Evolutionary conservation across 495 filamentous ascomycete genomes (phyloP), one percentile per base, ranked within the genome.

Genomic region (Hyaloscypha bicolor): DNA sequence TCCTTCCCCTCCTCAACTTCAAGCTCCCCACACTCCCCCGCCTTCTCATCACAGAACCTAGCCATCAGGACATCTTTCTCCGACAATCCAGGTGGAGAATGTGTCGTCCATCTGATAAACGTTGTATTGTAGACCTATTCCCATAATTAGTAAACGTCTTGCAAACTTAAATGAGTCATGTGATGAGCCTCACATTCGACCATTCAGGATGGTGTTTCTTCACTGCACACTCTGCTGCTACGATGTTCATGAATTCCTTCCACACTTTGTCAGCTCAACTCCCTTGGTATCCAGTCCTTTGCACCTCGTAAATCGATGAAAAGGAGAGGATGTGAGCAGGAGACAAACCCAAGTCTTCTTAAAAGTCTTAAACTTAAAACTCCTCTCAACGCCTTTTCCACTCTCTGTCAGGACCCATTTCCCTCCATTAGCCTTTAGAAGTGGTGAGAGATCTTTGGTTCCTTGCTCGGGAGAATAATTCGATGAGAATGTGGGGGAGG

Each of bases 91-190:
- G 81, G 79, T 9, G 89, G 90, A 55, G 80, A 80, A 76, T 94
- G 90, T 21, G 91, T 93, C 12, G 90, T 93, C 91, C 90, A 93
- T 51, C 86, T 81, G 63, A 90, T 86, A 70, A 81, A 82, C 19
- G 82, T 82, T 32, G 78, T 85, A 69, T 88, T 88, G 75, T 85
- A 90, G 8, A 85, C 80, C 86, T 89, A 62, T 31, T 12, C 53
- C 6, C 29, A 11, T 29, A 1, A 56, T 22, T 33, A 29, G 29
- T 1, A 65, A 51, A 22, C 39, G 3, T 62, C 39, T 5, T 14
- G 4, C 39, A 19, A 4, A 31, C 42, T n/a, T 30, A 4, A 48
- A 1, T 8, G 30, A 9, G 30, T 53, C 29, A 30, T 33, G 21
- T 30, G 35, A 56, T 9, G 45, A 35, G 35, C 70, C 78, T 69